phyloP scores from a whole-genome alignment of 805 yeast species.

The Spathaspora girioi region DNA sequence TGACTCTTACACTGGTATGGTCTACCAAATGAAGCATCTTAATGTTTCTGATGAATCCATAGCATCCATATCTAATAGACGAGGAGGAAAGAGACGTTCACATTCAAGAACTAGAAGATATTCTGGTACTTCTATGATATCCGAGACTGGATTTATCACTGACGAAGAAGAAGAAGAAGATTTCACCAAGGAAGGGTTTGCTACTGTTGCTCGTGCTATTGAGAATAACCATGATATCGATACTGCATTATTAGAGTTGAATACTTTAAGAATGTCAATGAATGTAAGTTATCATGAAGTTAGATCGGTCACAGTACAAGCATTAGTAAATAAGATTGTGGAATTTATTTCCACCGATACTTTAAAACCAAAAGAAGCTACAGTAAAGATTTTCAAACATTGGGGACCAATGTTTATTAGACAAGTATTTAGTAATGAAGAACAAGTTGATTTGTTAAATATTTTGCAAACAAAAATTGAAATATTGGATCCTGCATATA shows the following conservation, averaged over 20 bases:
- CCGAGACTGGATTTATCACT: constrained; percentile 27
- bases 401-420: constrained; percentile 84
- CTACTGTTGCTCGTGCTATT: constrained; percentile 87
- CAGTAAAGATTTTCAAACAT: constrained; percentile 65
- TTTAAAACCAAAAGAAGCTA: constrained; percentile 71
- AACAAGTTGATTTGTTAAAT: constrained; percentile 68
- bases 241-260: constrained; percentile 87
- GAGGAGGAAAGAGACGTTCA: constrained; percentile 35
- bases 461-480: constrained; percentile 46
- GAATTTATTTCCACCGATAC: constrained; percentile 79
- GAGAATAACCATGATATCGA: constrained; percentile 90
- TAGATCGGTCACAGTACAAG: constrained; percentile 71
- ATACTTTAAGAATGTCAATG: constrained; percentile 96
- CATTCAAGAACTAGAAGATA: constrained; percentile 26
- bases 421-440: constrained; percentile 79
- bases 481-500: constrained; percentile 34
- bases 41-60: constrained; percentile 59
- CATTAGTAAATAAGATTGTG: constrained; percentile 64
- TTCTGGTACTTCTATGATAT: constrained; percentile 32
- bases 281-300: constrained; percentile 94
- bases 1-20: constrained; percentile 36
- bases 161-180: constrained; percentile 58
- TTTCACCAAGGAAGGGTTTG: constrained; percentile 86
- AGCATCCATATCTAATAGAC: constrained; percentile 46
- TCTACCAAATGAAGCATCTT: constrained; percentile 46